Evolutionary conservation across 257 asterid genomes (phyloP).

Genomic region (Fraxinus americana): DNA sequence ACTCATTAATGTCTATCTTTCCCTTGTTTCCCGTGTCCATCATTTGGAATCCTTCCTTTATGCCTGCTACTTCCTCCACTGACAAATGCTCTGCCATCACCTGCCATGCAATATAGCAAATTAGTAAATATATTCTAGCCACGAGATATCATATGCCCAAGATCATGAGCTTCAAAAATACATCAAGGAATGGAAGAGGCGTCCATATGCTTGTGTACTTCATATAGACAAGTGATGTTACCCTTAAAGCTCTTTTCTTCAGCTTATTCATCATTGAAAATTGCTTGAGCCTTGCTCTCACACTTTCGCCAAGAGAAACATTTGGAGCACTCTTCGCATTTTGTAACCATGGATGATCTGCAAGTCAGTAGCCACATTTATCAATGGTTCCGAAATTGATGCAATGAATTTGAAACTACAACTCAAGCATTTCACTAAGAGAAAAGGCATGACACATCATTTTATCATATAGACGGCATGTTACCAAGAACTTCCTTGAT

Average conservation of each 20-base stretch:
- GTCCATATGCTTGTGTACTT: neutral
- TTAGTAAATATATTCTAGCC: neutral
- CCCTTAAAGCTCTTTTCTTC: slow-evolving; percentile 63
- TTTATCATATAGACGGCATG: neutral
- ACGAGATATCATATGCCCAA: neutral
- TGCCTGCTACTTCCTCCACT: slow-evolving; percentile 59
- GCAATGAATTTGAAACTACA: neutral
- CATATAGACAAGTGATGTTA: slow-evolving; percentile 22
- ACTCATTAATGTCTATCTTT: slow-evolving; percentile 50
- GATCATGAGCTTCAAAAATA: neutral
- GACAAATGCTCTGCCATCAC: slow-evolving; percentile 64
- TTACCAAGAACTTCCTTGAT: slow-evolving; percentile 54
- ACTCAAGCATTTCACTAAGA: neutral
- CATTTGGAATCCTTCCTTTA: slow-evolving; percentile 50
- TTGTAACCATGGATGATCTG: slow-evolving; percentile 62
- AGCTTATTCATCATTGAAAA: slow-evolving; percentile 66
- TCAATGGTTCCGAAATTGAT: slow-evolving; percentile 5
- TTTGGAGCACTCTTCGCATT: slow-evolving; percentile 59
- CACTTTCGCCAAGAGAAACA: slow-evolving; percentile 65
- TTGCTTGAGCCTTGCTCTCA: slow-evolving; percentile 61
- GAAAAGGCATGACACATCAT: neutral
- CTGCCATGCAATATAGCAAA: slow-evolving; percentile 30
- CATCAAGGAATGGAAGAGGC: neutral
- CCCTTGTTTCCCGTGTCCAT: slow-evolving; percentile 60
- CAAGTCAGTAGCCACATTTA: slow-evolving; percentile 24